Evolutionary conservation across 441 rosid genomes (phyloP).

Genomic region (Adansonia grandidieri): DNA sequence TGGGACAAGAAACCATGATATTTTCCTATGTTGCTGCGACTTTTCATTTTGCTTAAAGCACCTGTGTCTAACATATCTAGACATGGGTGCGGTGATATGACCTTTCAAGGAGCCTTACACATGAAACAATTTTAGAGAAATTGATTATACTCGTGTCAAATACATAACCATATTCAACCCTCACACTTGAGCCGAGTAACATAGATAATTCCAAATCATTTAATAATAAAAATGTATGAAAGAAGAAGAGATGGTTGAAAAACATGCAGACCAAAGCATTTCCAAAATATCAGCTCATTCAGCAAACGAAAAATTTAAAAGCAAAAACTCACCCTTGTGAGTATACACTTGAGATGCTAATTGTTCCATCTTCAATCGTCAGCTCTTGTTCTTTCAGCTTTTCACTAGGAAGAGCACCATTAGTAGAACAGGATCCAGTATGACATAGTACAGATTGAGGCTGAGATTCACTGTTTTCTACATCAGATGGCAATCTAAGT

Average conservation of each 20-base stretch:
- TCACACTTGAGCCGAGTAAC: too few species aligned
- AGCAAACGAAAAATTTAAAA: background rate
- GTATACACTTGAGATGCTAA: slow-evolving; percentile 76
- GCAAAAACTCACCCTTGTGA: slow-evolving; percentile 77
- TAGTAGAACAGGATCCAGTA: slow-evolving; percentile 34
- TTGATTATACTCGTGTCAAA: too few species aligned
- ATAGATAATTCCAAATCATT: background rate
- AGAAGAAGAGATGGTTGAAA: background rate
- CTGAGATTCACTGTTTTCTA: slow-evolving; percentile 40
- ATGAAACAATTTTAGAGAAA: too few species aligned
- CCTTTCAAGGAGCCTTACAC: too few species aligned
- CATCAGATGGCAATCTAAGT: slow-evolving; percentile 44
- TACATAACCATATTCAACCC: too few species aligned
- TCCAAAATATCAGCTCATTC: too few species aligned
- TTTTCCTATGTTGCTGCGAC: too few species aligned
- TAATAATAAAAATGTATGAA: background rate
- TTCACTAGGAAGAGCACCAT: slow-evolving; percentile 40
- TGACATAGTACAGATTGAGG: slow-evolving; percentile 37
- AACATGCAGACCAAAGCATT: too few species aligned
- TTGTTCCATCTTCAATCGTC: slow-evolving; percentile 67
- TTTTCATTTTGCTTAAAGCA: too few species aligned
- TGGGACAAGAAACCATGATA: background rate
- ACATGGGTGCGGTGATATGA: too few species aligned
- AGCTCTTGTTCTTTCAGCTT: slow-evolving; percentile 59
- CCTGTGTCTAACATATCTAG: too few species aligned